Base-by-base conservation (phyloP, 2,329 filamentous ascomycete species). In the Beauveria caledonica region DNA sequence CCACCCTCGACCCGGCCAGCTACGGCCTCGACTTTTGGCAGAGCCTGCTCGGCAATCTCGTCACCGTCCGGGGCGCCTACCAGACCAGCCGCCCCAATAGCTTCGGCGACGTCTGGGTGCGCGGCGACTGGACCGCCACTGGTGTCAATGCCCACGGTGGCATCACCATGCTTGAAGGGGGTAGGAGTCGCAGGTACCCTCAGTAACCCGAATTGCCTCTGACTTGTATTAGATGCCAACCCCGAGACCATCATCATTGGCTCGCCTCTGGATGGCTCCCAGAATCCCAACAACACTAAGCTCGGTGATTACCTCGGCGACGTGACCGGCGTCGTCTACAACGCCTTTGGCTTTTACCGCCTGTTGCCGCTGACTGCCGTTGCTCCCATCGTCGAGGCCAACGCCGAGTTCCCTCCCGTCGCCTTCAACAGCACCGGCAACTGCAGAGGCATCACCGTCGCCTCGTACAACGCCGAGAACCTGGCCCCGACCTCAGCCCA, bases 1-100 rank as follows among this genome's bases (percentile, higher is more conserved):
- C 86, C 0, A 73, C 74, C 15, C 77, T 90, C 44, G 70, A 86
- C 62, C 86, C 86, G 2, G 73, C 74, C 23, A 72, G 75, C 46
- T 90, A 86, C 67, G 87, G 87, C 2, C 75, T 90, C 33, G 87
- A 90, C 70, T 90, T 89, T 68, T 90, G 87, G 87, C 85, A 90
- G 77, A 86, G 81, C 63, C 72, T 90, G 61, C 77, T 76, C 58
- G 87, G 86, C 29, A 85, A 89, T 71, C 76, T 89, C 8, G 86
- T 90, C 15, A 88, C 83, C 0, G 74, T 90, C 51, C 77, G 77
- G 64, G 77, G 73, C 50, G 81, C 84, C 1, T 78, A 74, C 13
- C 84, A 82, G 48, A 71, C 89, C 50, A 77, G 79, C 55, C 82
- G 81, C 60, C 83, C 87, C 2, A 89, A 86, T 68, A 74, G 71